phyloP scores from a whole-genome alignment of 805 yeast species.

The Cyberlindnera bimundalis region DNA sequence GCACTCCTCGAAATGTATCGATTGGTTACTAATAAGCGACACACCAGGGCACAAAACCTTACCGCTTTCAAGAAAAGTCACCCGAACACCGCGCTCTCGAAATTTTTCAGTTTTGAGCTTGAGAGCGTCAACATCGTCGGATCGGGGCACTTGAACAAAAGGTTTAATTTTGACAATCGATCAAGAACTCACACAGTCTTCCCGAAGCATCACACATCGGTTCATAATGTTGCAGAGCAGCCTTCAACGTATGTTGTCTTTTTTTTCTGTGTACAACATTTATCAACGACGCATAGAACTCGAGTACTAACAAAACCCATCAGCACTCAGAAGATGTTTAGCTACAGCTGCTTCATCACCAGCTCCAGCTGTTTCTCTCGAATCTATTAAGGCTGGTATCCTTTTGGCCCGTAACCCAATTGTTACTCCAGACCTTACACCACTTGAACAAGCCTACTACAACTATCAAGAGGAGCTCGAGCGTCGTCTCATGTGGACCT shows the following conservation, averaged over 20 bases:
- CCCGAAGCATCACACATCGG: background rate
- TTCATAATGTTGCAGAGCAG: conserved; percentile 10
- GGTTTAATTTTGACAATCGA: background rate
- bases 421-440: conserved; percentile 70
- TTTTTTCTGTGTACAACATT: background rate
- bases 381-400: conserved; percentile 42
- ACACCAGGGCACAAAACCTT: conserved; percentile 7
- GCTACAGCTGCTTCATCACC: conserved; percentile 20
- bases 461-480: conserved; percentile 83
- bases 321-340: conserved; percentile 24
- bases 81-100: conserved; percentile 7
- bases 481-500: conserved; percentile 94
- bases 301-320: background rate
- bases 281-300: background rate
- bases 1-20: background rate
- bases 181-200: background rate
- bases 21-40: background rate
- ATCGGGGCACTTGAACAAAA: background rate
- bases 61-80: conserved; percentile 3
- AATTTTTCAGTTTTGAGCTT: conserved; percentile 10
- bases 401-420: conserved; percentile 81
- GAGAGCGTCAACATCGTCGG: conserved; percentile 4
- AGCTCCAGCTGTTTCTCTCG: conserved; percentile 18
- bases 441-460: conserved; percentile 72
- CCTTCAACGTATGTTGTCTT: conserved; percentile 12